Conservation (phyloP, 2,329 filamentous ascomycete genomes). For the Botryosphaeria agaves region DNA sequence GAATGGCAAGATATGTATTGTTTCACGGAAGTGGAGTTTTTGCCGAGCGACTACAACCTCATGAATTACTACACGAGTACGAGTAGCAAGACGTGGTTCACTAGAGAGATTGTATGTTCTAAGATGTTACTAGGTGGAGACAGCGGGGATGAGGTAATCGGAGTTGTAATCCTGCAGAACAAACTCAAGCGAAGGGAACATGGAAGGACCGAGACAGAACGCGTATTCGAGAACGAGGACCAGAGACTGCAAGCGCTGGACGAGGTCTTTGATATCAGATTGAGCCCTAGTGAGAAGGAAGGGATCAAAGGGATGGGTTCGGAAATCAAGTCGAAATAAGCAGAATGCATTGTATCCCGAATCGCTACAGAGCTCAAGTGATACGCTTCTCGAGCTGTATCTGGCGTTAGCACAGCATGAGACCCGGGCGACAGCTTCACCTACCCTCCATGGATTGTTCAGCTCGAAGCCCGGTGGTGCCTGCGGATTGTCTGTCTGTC, state of each 20-base stretch:
- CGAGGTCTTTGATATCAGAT: constrained; percentile 25
- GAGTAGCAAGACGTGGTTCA: constrained; percentile 34
- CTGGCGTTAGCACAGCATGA: no score
- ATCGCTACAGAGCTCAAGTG: no score
- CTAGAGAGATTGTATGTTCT: constrained; percentile 32
- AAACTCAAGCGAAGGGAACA: constrained; percentile 27
- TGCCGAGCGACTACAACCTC: constrained; percentile 41
- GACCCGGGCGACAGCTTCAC: no score
- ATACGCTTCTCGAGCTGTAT: no score
- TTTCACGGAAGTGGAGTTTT: constrained; percentile 35
- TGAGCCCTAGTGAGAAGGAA: constrained; percentile 18
- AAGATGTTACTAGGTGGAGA: constrained; percentile 37
- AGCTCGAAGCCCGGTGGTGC: constrained; percentile 47
- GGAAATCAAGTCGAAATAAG: not conserved
- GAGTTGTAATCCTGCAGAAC: constrained; percentile 23
- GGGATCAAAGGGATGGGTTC: constrained; percentile 12
- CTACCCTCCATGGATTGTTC: constrained; percentile 51
- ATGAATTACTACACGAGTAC: constrained; percentile 41
- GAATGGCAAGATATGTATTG: constrained; percentile 25
- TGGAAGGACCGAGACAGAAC: constrained; percentile 22
- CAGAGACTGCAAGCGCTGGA: constrained; percentile 25
- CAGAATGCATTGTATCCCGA: not conserved
- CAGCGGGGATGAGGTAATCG: constrained; percentile 16
- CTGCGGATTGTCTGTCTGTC: constrained; percentile 40
- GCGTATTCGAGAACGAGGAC: constrained; percentile 23